Conservation (phyloP, 192 early-diverging fungal species). For the Cladochytrium replicatum region DNA sequence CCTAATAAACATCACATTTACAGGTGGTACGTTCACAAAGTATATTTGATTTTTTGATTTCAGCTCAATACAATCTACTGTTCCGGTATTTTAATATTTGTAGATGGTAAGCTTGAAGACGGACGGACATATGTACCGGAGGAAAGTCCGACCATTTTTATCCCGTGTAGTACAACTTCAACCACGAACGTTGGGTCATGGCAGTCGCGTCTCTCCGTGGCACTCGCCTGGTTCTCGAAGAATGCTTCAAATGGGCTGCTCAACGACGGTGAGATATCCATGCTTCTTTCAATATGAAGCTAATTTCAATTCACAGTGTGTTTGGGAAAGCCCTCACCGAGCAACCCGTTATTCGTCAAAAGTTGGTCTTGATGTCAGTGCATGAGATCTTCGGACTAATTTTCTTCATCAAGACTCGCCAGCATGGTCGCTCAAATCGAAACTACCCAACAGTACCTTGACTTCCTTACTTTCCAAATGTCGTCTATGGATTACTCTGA, state of each 20-base stretch:
- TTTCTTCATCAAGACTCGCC: constrained; percentile 11
- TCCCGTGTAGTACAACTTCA: constrained; percentile 63
- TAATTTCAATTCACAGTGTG: constrained; percentile 49
- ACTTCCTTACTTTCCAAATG: constrained; percentile 62
- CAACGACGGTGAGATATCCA: constrained; percentile 60
- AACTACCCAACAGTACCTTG: constrained; percentile 43
- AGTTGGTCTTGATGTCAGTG: constrained; percentile 59
- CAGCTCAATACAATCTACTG: too few relatives aligned
- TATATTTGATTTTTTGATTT: too few relatives aligned
- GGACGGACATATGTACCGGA: too few relatives aligned
- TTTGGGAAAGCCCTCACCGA: constrained; percentile 60
- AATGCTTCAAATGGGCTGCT: constrained; percentile 38
- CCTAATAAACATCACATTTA: too few relatives aligned
- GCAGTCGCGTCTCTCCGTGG: constrained; percentile 27
- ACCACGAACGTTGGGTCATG: constrained; percentile 61
- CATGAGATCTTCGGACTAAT: too few relatives aligned
- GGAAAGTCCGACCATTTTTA: too few relatives aligned
- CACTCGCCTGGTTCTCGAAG: constrained; percentile 40
- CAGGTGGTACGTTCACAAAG: too few relatives aligned
- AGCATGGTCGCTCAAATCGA: constrained; percentile 29
- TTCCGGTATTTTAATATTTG: too few relatives aligned
- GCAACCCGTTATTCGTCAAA: constrained; percentile 61
- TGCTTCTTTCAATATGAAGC: too few relatives aligned
- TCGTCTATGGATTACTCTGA: constrained; percentile 53
- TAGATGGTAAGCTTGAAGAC: too few relatives aligned